Evolutionary conservation across 371 early-diverging fungal genomes (phyloP), one percentile per base, ranked within the genome.

Genomic region (Mortierella sp.): DNA sequence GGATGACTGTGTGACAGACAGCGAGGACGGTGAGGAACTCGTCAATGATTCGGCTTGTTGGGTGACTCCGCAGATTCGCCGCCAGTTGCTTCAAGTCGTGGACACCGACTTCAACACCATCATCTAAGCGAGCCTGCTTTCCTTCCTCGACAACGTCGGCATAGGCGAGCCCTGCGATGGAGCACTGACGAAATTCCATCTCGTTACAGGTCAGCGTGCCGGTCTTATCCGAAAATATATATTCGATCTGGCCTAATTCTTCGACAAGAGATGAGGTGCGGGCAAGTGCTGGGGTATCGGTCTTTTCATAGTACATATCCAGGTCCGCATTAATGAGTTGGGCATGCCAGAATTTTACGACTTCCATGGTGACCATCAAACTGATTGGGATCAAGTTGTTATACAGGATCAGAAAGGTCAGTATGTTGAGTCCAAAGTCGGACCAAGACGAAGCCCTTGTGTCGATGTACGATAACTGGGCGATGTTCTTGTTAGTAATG

Each of bases 121-220:
- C 88, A n/a, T 86, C 79, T 15, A 86, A 43, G 19, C 69, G 83
- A 8, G 92, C 92, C 64, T 89, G 88, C 48, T 91, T 92, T 42
- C 88, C 84, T 1, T 92, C 87, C 62, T 93, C 93, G 0, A 93
- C 90, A 2, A 84, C 81, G 48, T 93, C 92, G 0, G 93, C 81
- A 80, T 93, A 95, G 17, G 89, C 87, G 34, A 89, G 64, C 43
- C 95, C 94, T 17, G 87, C 92, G 53, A 95, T 91, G 3, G 91
- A 90, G 53, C 89, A 92, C 72, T 93, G 87, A 34, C 93, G 93
- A 79, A 97, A 95, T 66, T 93, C 92, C 99, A 99, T 99, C 64
- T 93, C 89, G 79, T 99, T 99, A 71, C 95, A 93, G 0, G 99
- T 99, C 57, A 99, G 82, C 5, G 99, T 99, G 41, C 99, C 99